A percentile compares a stretch with the other conserved stretches of the same genome.
Conservation (phyloP, 2,329 filamentous ascomycete species). For the Amphichorda felina region DNA sequence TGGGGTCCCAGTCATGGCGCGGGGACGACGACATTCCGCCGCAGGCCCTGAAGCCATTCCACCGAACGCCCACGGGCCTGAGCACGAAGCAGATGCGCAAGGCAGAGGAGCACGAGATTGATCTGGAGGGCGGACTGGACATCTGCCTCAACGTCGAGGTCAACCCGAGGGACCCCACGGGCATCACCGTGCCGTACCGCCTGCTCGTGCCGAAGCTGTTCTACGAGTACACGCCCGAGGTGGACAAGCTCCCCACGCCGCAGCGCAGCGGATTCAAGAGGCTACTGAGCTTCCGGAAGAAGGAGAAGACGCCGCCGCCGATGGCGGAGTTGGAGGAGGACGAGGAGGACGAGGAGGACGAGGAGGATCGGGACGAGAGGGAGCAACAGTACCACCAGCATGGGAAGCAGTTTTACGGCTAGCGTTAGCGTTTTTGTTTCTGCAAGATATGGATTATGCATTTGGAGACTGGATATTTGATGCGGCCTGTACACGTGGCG, state of each 20-base stretch:
- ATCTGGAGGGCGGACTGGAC: conserved; percentile 75
- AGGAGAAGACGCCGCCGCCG: conserved; percentile 7
- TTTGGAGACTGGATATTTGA: too few relatives aligned
- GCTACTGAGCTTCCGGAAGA: conserved; percentile 31
- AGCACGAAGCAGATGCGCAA: conserved; percentile 49
- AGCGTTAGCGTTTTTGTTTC: too few relatives aligned
- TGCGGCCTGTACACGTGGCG: too few relatives aligned
- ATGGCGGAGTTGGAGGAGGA: not conserved
- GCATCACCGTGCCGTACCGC: conserved; percentile 79
- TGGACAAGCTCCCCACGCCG: conserved; percentile 17
- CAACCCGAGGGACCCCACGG: conserved; percentile 71
- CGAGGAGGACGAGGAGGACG: not conserved
- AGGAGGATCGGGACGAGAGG: not conserved
- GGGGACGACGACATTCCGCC: conserved; percentile 1
- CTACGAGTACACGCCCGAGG: conserved; percentile 38
- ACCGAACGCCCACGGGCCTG: conserved; percentile 59
- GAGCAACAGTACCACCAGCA: not conserved
- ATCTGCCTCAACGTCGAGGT: conserved; percentile 86
- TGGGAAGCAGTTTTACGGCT: too few relatives aligned
- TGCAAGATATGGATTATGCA: too few relatives aligned
- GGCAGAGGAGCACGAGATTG: conserved; percentile 45
- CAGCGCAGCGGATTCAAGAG: conserved; percentile 28
- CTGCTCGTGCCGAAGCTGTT: conserved; percentile 71
- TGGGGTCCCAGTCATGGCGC: conserved; percentile 12
- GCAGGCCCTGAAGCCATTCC: conserved; percentile 33